Conservation (phyloP, 2,329 filamentous ascomycete genomes). For the Nemania bipapillata region DNA sequence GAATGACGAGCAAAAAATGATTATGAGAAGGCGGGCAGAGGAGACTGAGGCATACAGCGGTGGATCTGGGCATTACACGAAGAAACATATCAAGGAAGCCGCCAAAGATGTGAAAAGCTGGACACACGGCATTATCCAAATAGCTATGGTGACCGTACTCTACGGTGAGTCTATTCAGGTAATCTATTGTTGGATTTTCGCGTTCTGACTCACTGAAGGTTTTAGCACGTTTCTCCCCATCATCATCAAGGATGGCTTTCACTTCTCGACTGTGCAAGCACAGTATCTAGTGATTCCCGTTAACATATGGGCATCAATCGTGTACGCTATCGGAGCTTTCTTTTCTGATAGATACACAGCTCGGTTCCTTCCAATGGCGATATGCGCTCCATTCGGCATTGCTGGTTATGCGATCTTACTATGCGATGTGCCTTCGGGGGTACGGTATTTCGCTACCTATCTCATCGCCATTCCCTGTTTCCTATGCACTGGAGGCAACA, state of each 20-base stretch:
- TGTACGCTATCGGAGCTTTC: slow-evolving; percentile 55
- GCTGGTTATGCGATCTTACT: slow-evolving; percentile 46
- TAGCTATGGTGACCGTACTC: slow-evolving; percentile 54
- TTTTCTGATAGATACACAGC: slow-evolving; percentile 53
- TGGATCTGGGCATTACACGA: slow-evolving; percentile 42
- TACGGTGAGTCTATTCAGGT: slow-evolving; percentile 44
- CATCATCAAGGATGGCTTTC: slow-evolving; percentile 55
- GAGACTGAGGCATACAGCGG: slow-evolving; percentile 44
- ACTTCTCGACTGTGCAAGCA: slow-evolving; percentile 54
- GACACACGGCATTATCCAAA: slow-evolving; percentile 52
- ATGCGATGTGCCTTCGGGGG: slow-evolving; percentile 39
- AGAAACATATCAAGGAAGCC: slow-evolving; percentile 42
- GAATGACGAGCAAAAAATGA: slow-evolving; percentile 36
- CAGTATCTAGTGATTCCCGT: slow-evolving; percentile 56
- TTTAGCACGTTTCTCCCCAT: slow-evolving; percentile 57
- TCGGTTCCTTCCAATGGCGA: slow-evolving; percentile 53
- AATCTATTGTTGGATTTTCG: neutral
- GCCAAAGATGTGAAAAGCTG: slow-evolving; percentile 46
- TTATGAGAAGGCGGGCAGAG: slow-evolving; percentile 42
- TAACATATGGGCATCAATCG: slow-evolving; percentile 55
- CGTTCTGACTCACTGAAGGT: slow-evolving; percentile 34
- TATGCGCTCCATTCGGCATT: slow-evolving; percentile 48
- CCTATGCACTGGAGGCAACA: slow-evolving; percentile 44
- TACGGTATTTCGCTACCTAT: slow-evolving; percentile 46
- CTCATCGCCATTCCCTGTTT: slow-evolving; percentile 47